Conservation (phyloP, 768 basidiomycete genomes). For the Naganishia onofrii region DNA sequence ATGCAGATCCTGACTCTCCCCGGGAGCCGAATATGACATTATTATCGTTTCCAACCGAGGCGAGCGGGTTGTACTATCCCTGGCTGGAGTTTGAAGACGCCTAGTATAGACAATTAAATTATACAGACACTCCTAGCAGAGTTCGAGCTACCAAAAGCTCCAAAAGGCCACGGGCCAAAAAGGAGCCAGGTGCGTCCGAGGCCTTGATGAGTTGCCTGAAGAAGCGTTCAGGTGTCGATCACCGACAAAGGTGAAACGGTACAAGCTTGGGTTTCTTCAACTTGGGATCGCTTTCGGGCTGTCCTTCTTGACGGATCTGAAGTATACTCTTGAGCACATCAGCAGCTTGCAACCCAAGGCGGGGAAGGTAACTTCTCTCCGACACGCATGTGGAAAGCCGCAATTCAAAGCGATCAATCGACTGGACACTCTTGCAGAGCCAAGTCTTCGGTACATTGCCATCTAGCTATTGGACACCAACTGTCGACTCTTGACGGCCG, state of each 20-base stretch:
- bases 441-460: background rate
- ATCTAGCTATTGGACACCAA: background rate
- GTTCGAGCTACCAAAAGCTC: no score
- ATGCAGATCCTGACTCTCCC: no score
- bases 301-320: background rate
- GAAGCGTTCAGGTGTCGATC: background rate
- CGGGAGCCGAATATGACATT: no score
- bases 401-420: background rate
- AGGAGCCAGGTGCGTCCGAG: conserved; percentile 3
- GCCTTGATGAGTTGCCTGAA: background rate
- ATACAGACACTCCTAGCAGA: no score
- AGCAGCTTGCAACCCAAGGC: background rate
- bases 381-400: background rate
- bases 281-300: background rate
- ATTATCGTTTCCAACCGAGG: no score
- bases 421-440: background rate
- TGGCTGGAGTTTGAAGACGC: no score
- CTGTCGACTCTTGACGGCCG: background rate
- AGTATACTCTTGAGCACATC: background rate
- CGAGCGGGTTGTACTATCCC: no score
- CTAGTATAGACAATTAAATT: no score
- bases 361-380: background rate
- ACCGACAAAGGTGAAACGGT: conserved; percentile 23
- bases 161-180: background rate
- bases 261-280: conserved; percentile 3